A percentile compares a stretch with the other conserved stretches of the same genome.
These are phyloP conservation scores for Metschnikowia peoriensis DNA, from an alignment of 805 yeast genomes.

Conservation along the genomic window DNA sequence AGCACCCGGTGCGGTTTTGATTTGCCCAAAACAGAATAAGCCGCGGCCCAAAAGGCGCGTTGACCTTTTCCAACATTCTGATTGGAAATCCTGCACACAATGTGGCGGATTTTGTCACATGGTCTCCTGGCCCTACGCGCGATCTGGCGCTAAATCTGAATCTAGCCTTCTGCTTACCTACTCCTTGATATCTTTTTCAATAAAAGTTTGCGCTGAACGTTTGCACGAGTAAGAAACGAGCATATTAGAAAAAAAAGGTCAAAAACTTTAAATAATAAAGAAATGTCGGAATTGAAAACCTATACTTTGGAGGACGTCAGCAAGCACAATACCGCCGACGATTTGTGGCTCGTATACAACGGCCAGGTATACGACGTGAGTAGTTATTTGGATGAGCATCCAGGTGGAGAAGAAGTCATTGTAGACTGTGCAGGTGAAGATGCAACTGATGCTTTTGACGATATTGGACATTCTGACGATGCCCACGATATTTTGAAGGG, in stretches of 20 bases:
- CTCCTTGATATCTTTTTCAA: not conserved
- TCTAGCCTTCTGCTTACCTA: not conserved
- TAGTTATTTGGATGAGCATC: conserved; percentile 50
- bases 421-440: conserved; percentile 79
- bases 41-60: not conserved
- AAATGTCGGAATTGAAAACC: conserved; percentile 31
- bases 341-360: conserved; percentile 45
- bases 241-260: conserved; percentile 8
- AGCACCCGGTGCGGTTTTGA: not conserved
- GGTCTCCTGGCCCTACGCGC: conserved; percentile 2
- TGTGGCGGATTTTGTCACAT: conserved; percentile 1
- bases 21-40: not conserved
- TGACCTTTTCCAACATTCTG: conserved; percentile 13
- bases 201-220: not conserved
- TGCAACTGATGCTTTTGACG: conserved; percentile 67
- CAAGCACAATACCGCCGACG: conserved; percentile 38
- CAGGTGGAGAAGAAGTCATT: conserved; percentile 83
- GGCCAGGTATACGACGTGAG: conserved; percentile 44
- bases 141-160: not conserved
- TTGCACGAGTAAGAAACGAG: not conserved
- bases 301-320: conserved; percentile 55
- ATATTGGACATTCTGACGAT: conserved; percentile 97
- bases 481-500: conserved; percentile 75
- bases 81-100: conserved; percentile 18
- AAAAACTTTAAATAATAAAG: conserved; percentile 1